These are phyloP conservation scores for Trypanosoma cruzi DNA, from an alignment of 208 protist genomes.

Conservation along the genomic window DNA sequence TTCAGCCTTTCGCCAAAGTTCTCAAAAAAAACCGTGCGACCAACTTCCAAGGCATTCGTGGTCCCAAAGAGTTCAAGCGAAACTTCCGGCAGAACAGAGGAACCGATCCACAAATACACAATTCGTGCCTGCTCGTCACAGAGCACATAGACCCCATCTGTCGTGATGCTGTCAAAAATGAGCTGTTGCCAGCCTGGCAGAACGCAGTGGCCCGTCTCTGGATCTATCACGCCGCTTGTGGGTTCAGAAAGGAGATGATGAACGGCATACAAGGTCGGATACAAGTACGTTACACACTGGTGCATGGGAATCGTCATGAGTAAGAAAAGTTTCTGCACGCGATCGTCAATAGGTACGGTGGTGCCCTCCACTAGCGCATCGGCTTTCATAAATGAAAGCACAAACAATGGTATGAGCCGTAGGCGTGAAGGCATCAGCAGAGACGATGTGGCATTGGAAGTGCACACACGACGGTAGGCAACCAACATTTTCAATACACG, in stretches of 20 bases:
- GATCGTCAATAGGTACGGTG: conserved; percentile 78
- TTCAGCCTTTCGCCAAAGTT: conserved; percentile 68
- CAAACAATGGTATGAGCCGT: conserved; percentile 92
- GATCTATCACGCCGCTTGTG: conserved; percentile 45
- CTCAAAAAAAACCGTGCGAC: conserved; percentile 47
- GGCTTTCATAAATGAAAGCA: conserved; percentile 82
- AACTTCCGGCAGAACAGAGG: conserved; percentile 44
- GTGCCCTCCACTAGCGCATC: conserved; percentile 80
- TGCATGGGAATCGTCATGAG: conserved; percentile 70
- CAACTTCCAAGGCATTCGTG: conserved; percentile 47
- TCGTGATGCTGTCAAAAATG: conserved; percentile 68
- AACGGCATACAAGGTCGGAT: conserved; percentile 83
- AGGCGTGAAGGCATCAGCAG: conserved; percentile 93
- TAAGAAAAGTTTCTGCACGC: conserved; percentile 73
- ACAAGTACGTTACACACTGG: conserved; percentile 77
- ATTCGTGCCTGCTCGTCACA: conserved; percentile 81
- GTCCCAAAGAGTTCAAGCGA: conserved; percentile 59
- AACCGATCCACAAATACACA: conserved; percentile 91
- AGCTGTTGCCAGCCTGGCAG: conserved; percentile 71
- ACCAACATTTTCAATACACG: conserved; percentile 70
- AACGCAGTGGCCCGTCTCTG: conserved; percentile 50
- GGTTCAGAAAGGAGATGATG: conserved; percentile 51
- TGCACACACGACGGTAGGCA: conserved; percentile 83
- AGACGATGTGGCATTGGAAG: conserved; percentile 37
- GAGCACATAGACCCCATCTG: conserved; percentile 78